Conservation (phyloP, 2,329 filamentous ascomycete genomes). For the Cadophora luteo-olivacea region DNA sequence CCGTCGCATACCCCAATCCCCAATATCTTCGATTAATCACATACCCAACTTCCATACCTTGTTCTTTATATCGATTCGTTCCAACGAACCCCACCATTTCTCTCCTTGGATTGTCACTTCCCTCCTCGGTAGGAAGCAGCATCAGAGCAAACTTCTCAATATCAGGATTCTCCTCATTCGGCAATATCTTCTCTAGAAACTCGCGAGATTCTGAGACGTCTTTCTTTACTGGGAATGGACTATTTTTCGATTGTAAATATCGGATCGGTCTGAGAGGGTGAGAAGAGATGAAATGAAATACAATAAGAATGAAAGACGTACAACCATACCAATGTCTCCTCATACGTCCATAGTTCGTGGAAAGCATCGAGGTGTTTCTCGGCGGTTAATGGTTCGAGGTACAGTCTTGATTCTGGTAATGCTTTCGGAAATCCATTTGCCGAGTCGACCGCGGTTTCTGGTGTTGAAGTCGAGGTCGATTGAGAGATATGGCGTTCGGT, state of each 20-base stretch:
- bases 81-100: constrained; percentile 22
- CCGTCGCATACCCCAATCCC: constrained; percentile 36
- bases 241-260: too few species aligned
- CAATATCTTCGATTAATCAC: constrained; percentile 35
- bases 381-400: constrained; percentile 28
- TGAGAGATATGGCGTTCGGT: neutral
- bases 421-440: neutral
- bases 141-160: constrained; percentile 37
- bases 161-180: constrained; percentile 24
- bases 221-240: constrained; percentile 12
- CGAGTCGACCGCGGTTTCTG: neutral
- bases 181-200: constrained; percentile 22
- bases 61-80: constrained; percentile 31
- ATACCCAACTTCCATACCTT: constrained; percentile 38
- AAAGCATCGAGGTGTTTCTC: constrained; percentile 36
- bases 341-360: constrained; percentile 33
- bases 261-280: neutral
- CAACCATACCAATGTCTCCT: constrained; percentile 31
- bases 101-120: neutral
- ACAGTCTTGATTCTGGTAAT: constrained; percentile 17
- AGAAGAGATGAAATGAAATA: neutral
- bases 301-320: constrained; percentile 15
- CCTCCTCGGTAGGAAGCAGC: neutral
- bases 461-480: neutral
- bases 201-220: constrained; percentile 21